These are phyloP conservation scores for Boletus sp. DNA, from an alignment of 768 basidiomycete species.

Conservation along the genomic window DNA sequence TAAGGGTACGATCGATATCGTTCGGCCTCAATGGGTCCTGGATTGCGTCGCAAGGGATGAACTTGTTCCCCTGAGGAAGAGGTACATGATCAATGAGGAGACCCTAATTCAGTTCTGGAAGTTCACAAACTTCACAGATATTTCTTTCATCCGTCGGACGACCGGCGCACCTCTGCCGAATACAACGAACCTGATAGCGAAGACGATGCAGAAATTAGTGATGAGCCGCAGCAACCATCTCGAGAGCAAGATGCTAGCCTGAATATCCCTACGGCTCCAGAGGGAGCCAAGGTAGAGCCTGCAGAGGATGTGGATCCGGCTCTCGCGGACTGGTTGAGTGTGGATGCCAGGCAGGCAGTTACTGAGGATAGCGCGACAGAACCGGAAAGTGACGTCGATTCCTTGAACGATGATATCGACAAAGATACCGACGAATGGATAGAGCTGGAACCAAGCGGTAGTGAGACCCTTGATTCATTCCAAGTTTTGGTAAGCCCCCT, in stretches of 20 bases:
- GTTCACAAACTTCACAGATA: conserved; percentile 44
- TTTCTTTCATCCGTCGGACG: conserved; percentile 70
- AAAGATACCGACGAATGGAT: conserved; percentile 42
- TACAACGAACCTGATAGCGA: conserved; percentile 44
- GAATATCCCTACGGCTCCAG: not conserved
- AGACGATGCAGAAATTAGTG: conserved; percentile 27
- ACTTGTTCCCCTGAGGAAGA: conserved; percentile 60
- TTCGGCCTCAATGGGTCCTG: conserved; percentile 78
- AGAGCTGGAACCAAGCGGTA: conserved; percentile 18
- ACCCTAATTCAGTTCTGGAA: not conserved
- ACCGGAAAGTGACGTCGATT: conserved; percentile 64
- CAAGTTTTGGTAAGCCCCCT: conserved; percentile 5
- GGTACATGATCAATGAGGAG: conserved; percentile 39
- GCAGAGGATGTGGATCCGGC: conserved; percentile 43
- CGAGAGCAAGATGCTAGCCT: conserved; percentile 19
- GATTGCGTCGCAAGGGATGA: conserved; percentile 66
- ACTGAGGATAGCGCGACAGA: conserved; percentile 41
- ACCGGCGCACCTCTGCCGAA: conserved; percentile 47
- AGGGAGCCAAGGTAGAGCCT: conserved; percentile 25
- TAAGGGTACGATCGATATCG: conserved; percentile 66
- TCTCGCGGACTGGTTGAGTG: conserved; percentile 60
- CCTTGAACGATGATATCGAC: conserved; percentile 58
- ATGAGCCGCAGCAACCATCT: conserved; percentile 1
- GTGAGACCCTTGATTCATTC: conserved; percentile 23
- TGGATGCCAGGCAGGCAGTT: conserved; percentile 36